Evolutionary conservation across 1,139 yeast genomes (phyloP), one percentile per base, ranked within the genome.

Genomic region (Saccharomyces hybrid): DNA sequence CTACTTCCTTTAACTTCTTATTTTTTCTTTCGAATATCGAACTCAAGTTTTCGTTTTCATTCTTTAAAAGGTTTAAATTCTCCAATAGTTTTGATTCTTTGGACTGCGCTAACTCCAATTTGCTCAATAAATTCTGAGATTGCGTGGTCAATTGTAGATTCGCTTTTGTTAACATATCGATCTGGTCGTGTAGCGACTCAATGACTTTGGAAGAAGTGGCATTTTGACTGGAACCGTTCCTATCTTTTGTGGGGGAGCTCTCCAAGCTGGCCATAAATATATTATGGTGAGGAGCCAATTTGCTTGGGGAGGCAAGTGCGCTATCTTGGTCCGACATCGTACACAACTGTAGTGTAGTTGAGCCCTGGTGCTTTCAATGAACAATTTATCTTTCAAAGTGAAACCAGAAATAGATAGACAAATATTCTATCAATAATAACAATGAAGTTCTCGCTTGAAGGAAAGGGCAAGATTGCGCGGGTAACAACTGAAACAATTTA

Each of bases 1-100:
- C 89, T 62, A 84, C 69, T 63, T 84, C 90, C 46, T 74, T 64
- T 48, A 85, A 78, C 57, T 88, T 72, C 57, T 89, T 75, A 64
- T 84, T 85, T 64, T 84, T 84, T 57, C 90, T 72, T 60, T 78
- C 82, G 60, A 84, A 71, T 59, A 84, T 69, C 0, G 88, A 83
- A 61, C 78, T 80, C 48, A 84, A 75, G 73, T 84, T 83, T 62
- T 84, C 88, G 62, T 82, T 82, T 62, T 85, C 88, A 65, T 84
- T 88, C 67, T 83, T 84, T 32, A 84, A 75, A 6, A 42, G 47
- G 5, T 47, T 38, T 12, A 27, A 51, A 9, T 42, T 16, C 9
- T 86, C 91, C 48, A 82, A 77, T 57, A 81, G 74, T 56, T 80
- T 79, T 50, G 83, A 84, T 58, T 84, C 81, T 64, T 81, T 78